phyloP scores from a whole-genome alignment of 2,329 filamentous ascomycete species.

The Neofusicoccum laricinum region DNA sequence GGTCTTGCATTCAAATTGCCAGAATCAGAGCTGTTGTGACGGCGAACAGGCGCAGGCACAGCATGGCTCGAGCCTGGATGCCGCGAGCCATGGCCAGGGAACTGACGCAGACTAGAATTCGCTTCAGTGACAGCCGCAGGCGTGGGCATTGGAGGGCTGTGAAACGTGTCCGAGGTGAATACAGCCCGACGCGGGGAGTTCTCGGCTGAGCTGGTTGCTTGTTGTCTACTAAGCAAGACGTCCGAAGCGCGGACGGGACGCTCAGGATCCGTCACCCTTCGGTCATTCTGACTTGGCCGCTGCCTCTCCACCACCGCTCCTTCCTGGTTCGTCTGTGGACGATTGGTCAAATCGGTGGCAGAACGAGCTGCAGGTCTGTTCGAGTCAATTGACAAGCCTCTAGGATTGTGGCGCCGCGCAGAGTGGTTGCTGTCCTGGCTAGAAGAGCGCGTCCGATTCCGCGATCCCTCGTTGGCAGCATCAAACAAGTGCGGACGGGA shows the following conservation, averaged over 20 bases:
- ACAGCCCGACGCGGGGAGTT: slow-evolving; percentile 28
- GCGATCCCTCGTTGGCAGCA: slow-evolving; percentile 33
- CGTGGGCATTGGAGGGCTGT: slow-evolving; percentile 2
- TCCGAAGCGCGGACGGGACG: slow-evolving; percentile 17
- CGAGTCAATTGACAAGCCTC: slow-evolving; percentile 24
- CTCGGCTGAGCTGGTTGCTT: slow-evolving; percentile 23
- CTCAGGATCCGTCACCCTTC: slow-evolving; percentile 41
- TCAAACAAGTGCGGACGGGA: slow-evolving; percentile 48
- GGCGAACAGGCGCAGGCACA: slow-evolving; percentile 26
- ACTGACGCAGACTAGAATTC: slow-evolving; percentile 3
- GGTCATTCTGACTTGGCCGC: slow-evolving; percentile 42
- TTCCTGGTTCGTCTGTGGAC: slow-evolving; percentile 29
- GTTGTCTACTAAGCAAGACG: not conserved
- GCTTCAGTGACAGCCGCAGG: slow-evolving; percentile 1
- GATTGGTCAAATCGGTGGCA: slow-evolving; percentile 59
- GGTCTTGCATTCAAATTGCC: slow-evolving; percentile 1
- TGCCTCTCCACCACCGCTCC: slow-evolving; percentile 23
- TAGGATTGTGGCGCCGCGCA: slow-evolving; percentile 30
- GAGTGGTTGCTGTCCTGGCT: slow-evolving; percentile 45
- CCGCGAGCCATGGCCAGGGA: not conserved
- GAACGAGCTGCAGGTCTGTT: slow-evolving; percentile 56
- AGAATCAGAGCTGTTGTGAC: slow-evolving; percentile 1
- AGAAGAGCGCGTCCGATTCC: slow-evolving; percentile 44
- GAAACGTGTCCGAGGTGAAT: slow-evolving; percentile 21
- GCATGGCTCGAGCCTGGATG: slow-evolving; percentile 22